phyloP scores from a whole-genome alignment of 345 rosid genomes.

The Streptanthus diversifolius region DNA sequence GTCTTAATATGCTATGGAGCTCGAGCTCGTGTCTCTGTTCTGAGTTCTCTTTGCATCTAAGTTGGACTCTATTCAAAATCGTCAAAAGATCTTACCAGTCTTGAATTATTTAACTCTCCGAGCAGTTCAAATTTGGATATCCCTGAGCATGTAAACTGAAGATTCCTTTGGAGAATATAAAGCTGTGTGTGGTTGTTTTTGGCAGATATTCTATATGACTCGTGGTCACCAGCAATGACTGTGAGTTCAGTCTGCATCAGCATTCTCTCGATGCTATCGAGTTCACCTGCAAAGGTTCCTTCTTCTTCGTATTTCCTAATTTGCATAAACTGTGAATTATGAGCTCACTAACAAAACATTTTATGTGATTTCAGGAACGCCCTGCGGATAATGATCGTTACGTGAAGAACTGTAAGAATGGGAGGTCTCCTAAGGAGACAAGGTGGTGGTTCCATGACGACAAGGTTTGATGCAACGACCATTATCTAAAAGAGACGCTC shows the following conservation, averaged over 20 bases:
- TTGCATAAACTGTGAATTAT: background rate
- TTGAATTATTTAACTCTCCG: background rate
- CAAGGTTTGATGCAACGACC: conserved; percentile 49
- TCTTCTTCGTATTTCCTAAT: background rate
- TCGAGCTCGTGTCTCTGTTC: background rate
- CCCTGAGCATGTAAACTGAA: background rate
- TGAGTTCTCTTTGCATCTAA: background rate
- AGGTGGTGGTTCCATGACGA: conserved; percentile 99
- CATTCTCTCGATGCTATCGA: conserved; percentile 97
- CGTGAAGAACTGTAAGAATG: conserved; percentile 91
- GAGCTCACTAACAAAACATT: background rate
- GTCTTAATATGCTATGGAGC: background rate
- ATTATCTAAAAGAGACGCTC: background rate
- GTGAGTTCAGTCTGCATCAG: conserved; percentile 96
- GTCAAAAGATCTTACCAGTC: too few relatives aligned
- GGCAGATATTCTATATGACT: conserved; percentile 89
- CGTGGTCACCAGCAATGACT: conserved; percentile 99
- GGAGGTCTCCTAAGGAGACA: conserved; percentile 98
- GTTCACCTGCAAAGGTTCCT: conserved; percentile 86
- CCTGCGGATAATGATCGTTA: conserved; percentile 97
- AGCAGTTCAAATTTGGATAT: background rate
- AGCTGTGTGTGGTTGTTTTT: background rate
- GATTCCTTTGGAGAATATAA: background rate
- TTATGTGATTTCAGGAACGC: conserved; percentile 61
- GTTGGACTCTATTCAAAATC: background rate